These are phyloP conservation scores for Collybia nuda DNA, from an alignment of 768 basidiomycete species.

Conservation along the genomic window DNA sequence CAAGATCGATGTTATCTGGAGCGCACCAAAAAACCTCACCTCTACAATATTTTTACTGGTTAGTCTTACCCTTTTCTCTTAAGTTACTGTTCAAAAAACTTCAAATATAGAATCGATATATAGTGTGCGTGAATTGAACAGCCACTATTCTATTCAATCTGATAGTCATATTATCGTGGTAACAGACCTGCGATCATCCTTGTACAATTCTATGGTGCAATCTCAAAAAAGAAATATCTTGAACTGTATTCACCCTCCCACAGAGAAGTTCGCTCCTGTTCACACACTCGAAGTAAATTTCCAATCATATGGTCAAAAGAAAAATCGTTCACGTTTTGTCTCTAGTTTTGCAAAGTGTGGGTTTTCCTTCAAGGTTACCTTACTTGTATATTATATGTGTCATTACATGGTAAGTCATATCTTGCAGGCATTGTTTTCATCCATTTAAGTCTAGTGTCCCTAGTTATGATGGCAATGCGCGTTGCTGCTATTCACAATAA, in stretches of 20 bases:
- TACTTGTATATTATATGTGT: conserved; percentile 7
- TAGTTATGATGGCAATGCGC: conserved; percentile 11
- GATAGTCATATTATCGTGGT: not conserved
- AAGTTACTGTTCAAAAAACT: not conserved
- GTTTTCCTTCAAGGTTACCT: conserved; percentile 9
- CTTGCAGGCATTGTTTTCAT: not conserved
- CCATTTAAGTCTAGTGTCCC: not conserved
- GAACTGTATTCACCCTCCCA: no score
- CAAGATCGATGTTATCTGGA: conserved; percentile 13
- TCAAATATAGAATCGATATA: conserved; percentile 10
- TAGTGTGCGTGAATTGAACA: conserved; percentile 5
- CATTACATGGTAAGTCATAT: conserved; percentile 2
- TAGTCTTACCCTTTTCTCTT: not conserved
- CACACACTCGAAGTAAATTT: not conserved
- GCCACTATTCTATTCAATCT: not conserved
- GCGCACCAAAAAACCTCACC: conserved; percentile 6
- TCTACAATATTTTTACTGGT: conserved; percentile 10
- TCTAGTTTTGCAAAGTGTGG: conserved; percentile 12
- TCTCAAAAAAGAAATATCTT: no score
- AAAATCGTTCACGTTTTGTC: not conserved
- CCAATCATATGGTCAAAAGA: not conserved
- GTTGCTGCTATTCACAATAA: conserved; percentile 8
- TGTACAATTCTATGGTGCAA: conserved; percentile 9
- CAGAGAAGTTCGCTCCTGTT: conserved; percentile 4
- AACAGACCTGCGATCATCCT: conserved; percentile 4